Conservation (phyloP, 805 yeast genomes). For the Teunomyces cretensis region DNA sequence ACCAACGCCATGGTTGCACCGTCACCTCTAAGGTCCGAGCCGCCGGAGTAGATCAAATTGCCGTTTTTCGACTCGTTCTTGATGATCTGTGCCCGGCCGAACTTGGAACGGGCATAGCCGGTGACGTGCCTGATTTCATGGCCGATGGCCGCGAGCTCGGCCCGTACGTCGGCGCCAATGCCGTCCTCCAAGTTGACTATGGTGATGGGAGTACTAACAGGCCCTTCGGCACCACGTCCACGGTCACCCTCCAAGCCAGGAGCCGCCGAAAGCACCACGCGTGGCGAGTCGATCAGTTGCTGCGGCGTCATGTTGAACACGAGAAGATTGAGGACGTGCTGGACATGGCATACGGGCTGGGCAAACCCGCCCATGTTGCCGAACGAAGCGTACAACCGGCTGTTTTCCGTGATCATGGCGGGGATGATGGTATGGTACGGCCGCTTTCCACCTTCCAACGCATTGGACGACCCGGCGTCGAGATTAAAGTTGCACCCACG, state of each 20-base stretch:
- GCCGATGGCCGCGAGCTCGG: constrained; percentile 50
- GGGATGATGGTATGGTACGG: constrained; percentile 86
- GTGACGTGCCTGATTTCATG: constrained; percentile 49
- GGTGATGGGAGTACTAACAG: constrained; percentile 59
- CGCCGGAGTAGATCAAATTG: constrained; percentile 57
- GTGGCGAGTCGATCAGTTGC: constrained; percentile 71
- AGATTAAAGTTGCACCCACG: constrained; percentile 76
- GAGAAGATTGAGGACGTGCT: constrained; percentile 65
- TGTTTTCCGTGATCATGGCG: constrained; percentile 66
- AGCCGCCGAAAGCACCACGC: constrained; percentile 63
- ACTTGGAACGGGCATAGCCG: constrained; percentile 44
- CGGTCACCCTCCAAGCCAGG: constrained; percentile 42
- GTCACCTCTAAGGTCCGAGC: constrained; percentile 83
- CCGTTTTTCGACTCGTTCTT: constrained; percentile 44
- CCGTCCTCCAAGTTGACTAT: constrained; percentile 67
- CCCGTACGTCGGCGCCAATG: constrained; percentile 45
- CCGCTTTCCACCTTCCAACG: constrained; percentile 66
- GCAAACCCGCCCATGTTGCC: constrained; percentile 88
- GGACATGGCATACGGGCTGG: constrained; percentile 85
- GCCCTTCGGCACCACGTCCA: constrained; percentile 65
- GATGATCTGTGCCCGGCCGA: constrained; percentile 78
- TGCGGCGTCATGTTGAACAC: constrained; percentile 69
- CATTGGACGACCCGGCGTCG: constrained; percentile 55
- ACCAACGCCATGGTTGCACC: constrained; percentile 67
- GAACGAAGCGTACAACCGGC: constrained; percentile 59